Evolutionary conservation across 257 asterid species (phyloP), one percentile per base, ranked within the genome.

Genomic region (Asclepias syriaca): DNA sequence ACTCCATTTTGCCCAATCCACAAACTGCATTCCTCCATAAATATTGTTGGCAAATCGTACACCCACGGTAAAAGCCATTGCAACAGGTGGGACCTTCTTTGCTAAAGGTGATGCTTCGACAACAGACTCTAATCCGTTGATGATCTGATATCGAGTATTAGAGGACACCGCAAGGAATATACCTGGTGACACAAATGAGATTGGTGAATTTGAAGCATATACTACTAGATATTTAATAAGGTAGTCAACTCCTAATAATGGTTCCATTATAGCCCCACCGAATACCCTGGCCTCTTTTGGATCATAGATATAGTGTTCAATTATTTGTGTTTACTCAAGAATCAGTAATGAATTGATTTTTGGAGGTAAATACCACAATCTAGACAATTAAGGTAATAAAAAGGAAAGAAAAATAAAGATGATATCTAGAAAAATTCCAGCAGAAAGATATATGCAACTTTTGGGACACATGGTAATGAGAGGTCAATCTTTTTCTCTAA

Each of bases 21-120:
- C 87, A 77, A 90, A 93, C 87, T 93, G 98, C 98, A 93, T 89
- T 69, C 96, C 96, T 53, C 97, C 97, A 29, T 88, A 93, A 6
- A 89, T 84, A 54, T 93, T 90, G 77, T 93, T 93, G 81, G 98
- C 93, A 29, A 89, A 87, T 10, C 98, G 88, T 3, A 93, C 79
- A 4, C 97, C 98, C 48, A 93, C 92, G 0, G 98, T 90, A 87
- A 93, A 93, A 43, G 93, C 96, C 95, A 84, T 53, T 43, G 96
- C 93, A 60, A 93, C 89, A 6, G 89, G 81, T n/a, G 95, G 97
- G 75, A 79, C 50, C 53, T 78, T 84, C 87, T 88, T 93, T 0
- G 95, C 95, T 79, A 87, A 5, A 1, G 96, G 86, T 0, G 96
- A 90, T 57, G 82, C 80, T 77, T 93, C 97, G 3, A 93, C 96